These are phyloP conservation scores for Panicum virgatum DNA, from an alignment of 202 grass and related monocot genomes.

Conservation along the genomic window DNA sequence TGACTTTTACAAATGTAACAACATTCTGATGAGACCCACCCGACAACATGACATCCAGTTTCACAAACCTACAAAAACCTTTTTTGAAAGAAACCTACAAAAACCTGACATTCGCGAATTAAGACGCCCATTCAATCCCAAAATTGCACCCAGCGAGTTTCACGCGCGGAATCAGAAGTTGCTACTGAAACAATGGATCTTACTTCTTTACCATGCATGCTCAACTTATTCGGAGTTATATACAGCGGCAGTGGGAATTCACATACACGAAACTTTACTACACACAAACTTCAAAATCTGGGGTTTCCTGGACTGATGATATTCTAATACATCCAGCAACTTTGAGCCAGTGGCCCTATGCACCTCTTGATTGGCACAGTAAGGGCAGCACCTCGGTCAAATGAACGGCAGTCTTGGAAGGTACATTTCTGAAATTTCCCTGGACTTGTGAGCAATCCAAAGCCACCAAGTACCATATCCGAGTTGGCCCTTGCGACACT, in stretches of 20 bases:
- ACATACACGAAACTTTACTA: neutral
- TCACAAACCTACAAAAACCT: neutral
- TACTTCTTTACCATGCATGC: neutral
- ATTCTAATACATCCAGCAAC: neutral
- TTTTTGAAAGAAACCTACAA: neutral
- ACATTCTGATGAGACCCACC: neutral
- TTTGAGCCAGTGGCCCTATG: neutral
- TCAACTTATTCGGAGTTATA: conserved; percentile 1
- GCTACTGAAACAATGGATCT: neutral
- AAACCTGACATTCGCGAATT: neutral
- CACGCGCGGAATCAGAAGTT: neutral
- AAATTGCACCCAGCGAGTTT: neutral
- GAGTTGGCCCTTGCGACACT: neutral
- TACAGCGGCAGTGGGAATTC: neutral
- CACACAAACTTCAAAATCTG: conserved; percentile 15
- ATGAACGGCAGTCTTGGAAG: neutral
- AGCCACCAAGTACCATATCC: conserved; percentile 6
- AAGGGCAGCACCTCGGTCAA: neutral
- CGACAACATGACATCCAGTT: neutral
- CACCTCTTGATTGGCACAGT: neutral
- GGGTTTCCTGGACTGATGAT: neutral
- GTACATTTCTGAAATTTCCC: neutral
- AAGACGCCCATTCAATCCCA: neutral
- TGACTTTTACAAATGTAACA: neutral
- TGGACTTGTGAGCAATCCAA: neutral